Conservation (phyloP, 2,329 filamentous ascomycete species). For the Coniochaeta sp. region DNA sequence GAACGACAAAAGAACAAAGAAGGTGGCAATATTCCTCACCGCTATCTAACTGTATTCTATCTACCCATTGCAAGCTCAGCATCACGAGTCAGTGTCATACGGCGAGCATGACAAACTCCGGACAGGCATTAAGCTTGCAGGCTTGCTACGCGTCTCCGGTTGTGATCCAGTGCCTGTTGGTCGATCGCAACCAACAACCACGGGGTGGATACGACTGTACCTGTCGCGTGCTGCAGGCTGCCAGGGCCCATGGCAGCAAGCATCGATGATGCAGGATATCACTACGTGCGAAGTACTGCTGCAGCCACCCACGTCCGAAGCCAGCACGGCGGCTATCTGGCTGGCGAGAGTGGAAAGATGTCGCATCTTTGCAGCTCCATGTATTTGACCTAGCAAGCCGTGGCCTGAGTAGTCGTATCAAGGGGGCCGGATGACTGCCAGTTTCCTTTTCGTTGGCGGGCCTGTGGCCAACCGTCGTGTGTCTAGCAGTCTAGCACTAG, state of each 20-base stretch:
- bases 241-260: not conserved
- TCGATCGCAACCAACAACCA: not conserved
- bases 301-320: not conserved
- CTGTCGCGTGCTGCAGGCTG: not conserved
- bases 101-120: not conserved
- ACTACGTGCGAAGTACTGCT: not conserved
- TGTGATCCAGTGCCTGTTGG: not conserved
- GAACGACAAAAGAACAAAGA: not conserved
- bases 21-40: not conserved
- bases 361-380: not conserved
- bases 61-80: not conserved
- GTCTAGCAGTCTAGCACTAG: no score
- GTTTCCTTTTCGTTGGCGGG: not conserved
- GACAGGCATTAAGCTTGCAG: not conserved
- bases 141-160: not conserved
- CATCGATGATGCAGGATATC: not conserved
- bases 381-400: not conserved
- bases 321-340: not conserved
- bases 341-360: not conserved
- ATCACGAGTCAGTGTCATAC: not conserved
- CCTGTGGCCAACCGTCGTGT: not conserved
- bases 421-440: not conserved
- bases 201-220: not conserved
- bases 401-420: not conserved
- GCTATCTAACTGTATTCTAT: not conserved